phyloP scores from a whole-genome alignment of 2,329 filamentous ascomycete genomes.

The Paradendryphiella salina region DNA sequence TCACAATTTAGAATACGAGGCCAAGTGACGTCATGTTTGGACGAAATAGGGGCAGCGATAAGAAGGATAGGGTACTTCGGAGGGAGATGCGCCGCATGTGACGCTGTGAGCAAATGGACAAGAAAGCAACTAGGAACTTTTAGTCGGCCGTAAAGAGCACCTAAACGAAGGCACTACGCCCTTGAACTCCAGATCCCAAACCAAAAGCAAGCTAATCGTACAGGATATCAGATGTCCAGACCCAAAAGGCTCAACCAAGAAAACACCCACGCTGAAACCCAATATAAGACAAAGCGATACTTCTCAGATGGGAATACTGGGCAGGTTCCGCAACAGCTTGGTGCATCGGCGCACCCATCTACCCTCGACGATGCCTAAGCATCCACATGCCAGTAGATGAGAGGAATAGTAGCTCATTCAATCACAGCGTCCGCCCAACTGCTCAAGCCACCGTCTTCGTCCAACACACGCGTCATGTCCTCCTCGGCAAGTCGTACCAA shows the following conservation, averaged over 20 bases:
- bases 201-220: conserved; percentile 33
- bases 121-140: not conserved
- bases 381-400: conserved; percentile 8
- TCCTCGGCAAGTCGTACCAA: conserved; percentile 39
- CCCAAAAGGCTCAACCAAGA: conserved; percentile 18
- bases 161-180: not conserved
- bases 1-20: not conserved
- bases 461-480: conserved; percentile 39
- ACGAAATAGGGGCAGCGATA: not conserved
- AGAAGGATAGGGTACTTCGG: too few species aligned
- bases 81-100: too few species aligned
- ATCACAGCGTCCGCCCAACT: conserved; percentile 38
- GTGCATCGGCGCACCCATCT: conserved; percentile 18
- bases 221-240: conserved; percentile 44
- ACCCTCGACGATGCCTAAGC: conserved; percentile 10
- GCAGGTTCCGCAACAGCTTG: conserved; percentile 18
- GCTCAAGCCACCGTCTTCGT: conserved; percentile 35
- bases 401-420: conserved; percentile 10
- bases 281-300: conserved; percentile 17
- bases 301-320: conserved; percentile 9
- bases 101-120: not conserved
- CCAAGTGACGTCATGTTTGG: not conserved
- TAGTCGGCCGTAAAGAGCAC: not conserved
- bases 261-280: conserved; percentile 25
- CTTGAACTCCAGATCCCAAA: not conserved